Conservation (phyloP, 2,329 filamentous ascomycete genomes). For the Colletotrichum lindemuthianum region DNA sequence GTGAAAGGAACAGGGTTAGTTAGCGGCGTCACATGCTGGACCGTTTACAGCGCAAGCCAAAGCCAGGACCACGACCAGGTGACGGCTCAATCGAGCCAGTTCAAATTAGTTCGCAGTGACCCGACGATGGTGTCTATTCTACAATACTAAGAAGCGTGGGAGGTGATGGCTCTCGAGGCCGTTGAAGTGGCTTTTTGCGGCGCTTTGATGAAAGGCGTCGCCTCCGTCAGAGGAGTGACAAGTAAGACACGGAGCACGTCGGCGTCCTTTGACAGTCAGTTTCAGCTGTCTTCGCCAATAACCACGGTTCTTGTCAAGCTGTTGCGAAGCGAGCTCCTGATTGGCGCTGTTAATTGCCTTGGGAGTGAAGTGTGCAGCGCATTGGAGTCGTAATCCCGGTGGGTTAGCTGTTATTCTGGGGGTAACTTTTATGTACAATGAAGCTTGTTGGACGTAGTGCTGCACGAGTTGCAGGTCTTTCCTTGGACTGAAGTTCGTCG, state of each 20-base stretch:
- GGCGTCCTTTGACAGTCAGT: not conserved
- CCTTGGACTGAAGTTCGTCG: not conserved
- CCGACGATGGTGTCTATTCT: too few species aligned
- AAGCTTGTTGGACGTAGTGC: too few species aligned
- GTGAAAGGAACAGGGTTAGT: constrained; percentile 16
- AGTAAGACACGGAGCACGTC: not conserved
- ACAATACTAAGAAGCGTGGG: too few species aligned
- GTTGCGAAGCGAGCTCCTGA: constrained; percentile 16
- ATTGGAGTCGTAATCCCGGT: constrained; percentile 12
- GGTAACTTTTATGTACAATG: not conserved
- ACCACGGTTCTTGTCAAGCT: constrained; percentile 1
- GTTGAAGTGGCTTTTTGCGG: not conserved
- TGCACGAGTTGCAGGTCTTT: not conserved
- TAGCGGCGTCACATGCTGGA: constrained; percentile 28
- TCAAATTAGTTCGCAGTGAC: not conserved
- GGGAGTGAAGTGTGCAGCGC: constrained; percentile 19
- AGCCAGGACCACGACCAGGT: constrained; percentile 15
- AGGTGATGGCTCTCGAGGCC: too few species aligned
- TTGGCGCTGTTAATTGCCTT: constrained; percentile 30
- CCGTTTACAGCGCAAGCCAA: too few species aligned
- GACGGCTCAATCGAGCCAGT: constrained; percentile 13
- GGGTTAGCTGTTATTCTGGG: not conserved
- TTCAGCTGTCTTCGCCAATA: not conserved
- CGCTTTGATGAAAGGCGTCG: not conserved
- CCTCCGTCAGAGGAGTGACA: constrained; percentile 2